Evolutionary conservation across 768 basidiomycete species (phyloP).

Genomic region (Fistulinella prunicolor): DNA sequence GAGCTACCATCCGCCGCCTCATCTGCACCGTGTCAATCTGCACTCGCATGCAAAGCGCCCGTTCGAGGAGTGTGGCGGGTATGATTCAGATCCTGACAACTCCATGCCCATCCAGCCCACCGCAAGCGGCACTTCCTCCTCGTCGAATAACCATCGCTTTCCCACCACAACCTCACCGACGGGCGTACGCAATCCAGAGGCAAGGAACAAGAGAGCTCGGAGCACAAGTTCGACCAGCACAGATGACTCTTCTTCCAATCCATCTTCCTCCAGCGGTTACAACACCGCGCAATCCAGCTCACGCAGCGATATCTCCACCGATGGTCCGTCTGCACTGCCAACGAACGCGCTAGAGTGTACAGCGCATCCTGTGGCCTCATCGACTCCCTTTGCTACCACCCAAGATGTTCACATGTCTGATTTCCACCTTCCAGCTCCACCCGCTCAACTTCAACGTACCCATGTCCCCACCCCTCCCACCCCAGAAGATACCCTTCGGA

Average conservation of each 20-base stretch:
- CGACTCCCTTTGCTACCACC: no score
- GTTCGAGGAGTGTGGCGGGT: constrained; percentile 33
- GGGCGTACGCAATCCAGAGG: constrained; percentile 38
- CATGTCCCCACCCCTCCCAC: constrained; percentile 13
- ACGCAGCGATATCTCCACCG: constrained; percentile 28
- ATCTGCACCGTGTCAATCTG: constrained; percentile 23
- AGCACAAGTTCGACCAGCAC: constrained; percentile 50
- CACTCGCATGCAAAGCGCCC: constrained; percentile 32
- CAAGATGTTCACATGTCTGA: constrained; percentile 53
- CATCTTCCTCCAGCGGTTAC: constrained; percentile 37
- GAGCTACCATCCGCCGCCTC: constrained; percentile 21
- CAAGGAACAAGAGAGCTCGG: constrained; percentile 57
- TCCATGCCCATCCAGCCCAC: constrained; percentile 25
- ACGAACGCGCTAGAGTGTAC: no score
- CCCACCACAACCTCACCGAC: constrained; percentile 1
- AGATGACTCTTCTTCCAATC: constrained; percentile 30
- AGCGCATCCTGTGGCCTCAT: no score
- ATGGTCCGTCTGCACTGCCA: constrained; percentile 20
- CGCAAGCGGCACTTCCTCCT: constrained; percentile 27
- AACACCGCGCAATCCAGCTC: constrained; percentile 35
- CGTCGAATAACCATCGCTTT: constrained; percentile 14
- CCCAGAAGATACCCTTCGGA: constrained; percentile 39
- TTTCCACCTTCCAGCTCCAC: constrained; percentile 23
- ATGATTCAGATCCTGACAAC: constrained; percentile 31
- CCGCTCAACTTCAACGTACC: constrained; percentile 13